phyloP scores from a whole-genome alignment of 2,329 filamentous ascomycete genomes.

The Sclerotinia borealis region DNA sequence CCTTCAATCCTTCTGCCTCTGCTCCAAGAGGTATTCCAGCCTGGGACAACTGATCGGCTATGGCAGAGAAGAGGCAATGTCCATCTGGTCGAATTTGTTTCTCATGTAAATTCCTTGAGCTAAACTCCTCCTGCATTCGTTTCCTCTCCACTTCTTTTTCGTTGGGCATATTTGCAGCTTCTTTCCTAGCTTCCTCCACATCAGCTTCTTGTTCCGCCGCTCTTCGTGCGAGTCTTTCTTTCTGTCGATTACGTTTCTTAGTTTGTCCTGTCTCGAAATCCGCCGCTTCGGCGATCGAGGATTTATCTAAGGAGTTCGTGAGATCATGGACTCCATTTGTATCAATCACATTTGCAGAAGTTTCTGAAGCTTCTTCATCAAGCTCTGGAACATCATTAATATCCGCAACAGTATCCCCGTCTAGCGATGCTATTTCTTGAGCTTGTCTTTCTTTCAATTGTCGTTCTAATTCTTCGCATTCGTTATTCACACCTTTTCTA shows the following conservation, averaged over 20 bases:
- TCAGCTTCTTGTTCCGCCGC: slow-evolving; percentile 76
- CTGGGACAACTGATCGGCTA: slow-evolving; percentile 73
- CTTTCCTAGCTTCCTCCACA: slow-evolving; percentile 60
- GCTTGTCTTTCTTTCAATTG: slow-evolving; percentile 61
- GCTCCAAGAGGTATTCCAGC: slow-evolving; percentile 41
- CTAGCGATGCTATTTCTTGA: slow-evolving; percentile 47
- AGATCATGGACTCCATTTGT: slow-evolving; percentile 18
- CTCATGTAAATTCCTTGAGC: slow-evolving; percentile 59
- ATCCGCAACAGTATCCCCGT: slow-evolving; percentile 24
- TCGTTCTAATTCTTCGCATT: slow-evolving; percentile 66
- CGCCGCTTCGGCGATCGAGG: slow-evolving; percentile 20
- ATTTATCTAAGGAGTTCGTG: slow-evolving; percentile 20
- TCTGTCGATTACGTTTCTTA: slow-evolving; percentile 81
- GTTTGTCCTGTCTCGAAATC: slow-evolving; percentile 24
- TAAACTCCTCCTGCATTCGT: slow-evolving; percentile 64
- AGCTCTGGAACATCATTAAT: slow-evolving; percentile 19
- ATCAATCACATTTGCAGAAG: not conserved
- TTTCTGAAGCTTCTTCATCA: slow-evolving; percentile 15
- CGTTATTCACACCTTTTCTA: slow-evolving; percentile 66
- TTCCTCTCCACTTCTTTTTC: slow-evolving; percentile 63
- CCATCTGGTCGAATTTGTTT: slow-evolving; percentile 82
- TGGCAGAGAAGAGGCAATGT: slow-evolving; percentile 88
- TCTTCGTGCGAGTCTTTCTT: slow-evolving; percentile 81
- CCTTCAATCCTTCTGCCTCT: slow-evolving; percentile 28
- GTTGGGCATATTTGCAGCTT: slow-evolving; percentile 70